phyloP scores from a whole-genome alignment of 805 yeast genomes.

The Hanseniaspora guilliermondii region DNA sequence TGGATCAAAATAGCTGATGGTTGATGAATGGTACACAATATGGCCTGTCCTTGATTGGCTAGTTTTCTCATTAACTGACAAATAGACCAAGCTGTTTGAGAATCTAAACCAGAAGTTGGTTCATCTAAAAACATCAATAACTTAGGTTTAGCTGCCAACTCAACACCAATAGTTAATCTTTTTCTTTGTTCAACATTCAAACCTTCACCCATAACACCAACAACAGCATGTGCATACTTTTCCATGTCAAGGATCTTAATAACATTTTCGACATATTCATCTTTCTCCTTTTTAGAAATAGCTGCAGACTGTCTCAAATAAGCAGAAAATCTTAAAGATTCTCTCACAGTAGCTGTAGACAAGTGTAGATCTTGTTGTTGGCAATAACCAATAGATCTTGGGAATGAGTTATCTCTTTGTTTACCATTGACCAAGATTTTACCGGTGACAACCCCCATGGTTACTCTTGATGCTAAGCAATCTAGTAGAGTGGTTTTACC shows the following conservation, averaged over 20 bases:
- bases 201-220: conserved; percentile 56
- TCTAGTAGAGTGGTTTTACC: conserved; percentile 63
- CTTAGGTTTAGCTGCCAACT: conserved; percentile 49
- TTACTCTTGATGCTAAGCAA: conserved; percentile 50
- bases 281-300: conserved; percentile 41
- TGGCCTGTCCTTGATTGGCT: conserved; percentile 54
- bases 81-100: conserved; percentile 48
- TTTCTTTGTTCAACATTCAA: conserved; percentile 49
- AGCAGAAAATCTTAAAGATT: conserved; percentile 53
- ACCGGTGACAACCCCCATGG: conserved; percentile 53
- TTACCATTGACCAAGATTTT: conserved; percentile 48
- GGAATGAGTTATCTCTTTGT: conserved; percentile 40
- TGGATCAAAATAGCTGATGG: conserved; percentile 53
- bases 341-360: conserved; percentile 53
- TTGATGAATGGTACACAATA: conserved; percentile 57
- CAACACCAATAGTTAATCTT: conserved; percentile 51
- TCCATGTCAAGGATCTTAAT: conserved; percentile 52
- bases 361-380: conserved; percentile 64
- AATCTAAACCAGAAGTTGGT: conserved; percentile 55
- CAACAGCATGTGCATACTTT: conserved; percentile 54
- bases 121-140: conserved; percentile 47
- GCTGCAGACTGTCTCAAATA: conserved; percentile 45
- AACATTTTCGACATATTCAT: conserved; percentile 49
- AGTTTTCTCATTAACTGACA: conserved; percentile 45
- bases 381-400: conserved; percentile 51